Evolutionary conservation across 2,329 filamentous ascomycete genomes (phyloP).

Genomic region (Penicillium digitatum): DNA sequence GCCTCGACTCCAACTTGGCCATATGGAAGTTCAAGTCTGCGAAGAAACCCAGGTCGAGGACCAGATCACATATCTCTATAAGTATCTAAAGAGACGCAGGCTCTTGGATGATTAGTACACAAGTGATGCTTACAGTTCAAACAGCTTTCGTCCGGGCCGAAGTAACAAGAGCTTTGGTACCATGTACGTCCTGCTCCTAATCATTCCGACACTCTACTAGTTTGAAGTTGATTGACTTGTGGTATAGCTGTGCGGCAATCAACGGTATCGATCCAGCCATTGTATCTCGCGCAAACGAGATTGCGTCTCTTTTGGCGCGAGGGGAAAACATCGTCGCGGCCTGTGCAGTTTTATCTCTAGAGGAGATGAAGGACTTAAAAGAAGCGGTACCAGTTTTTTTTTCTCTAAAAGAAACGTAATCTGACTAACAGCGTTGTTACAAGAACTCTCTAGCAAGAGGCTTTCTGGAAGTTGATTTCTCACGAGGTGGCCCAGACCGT

Average conservation of each 20-base stretch:
- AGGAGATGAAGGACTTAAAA: constrained; percentile 64
- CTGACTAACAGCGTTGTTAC: constrained; percentile 2
- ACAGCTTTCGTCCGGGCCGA: constrained; percentile 56
- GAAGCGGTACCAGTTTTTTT: constrained; percentile 52
- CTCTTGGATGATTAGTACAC: neutral
- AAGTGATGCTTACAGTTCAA: constrained; percentile 6
- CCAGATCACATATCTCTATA: constrained; percentile 66
- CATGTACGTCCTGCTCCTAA: constrained; percentile 39
- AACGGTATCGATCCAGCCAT: constrained; percentile 74
- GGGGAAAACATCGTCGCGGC: constrained; percentile 73
- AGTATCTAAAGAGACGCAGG: constrained; percentile 32
- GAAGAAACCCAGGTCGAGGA: constrained; percentile 44
- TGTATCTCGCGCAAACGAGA: constrained; percentile 68
- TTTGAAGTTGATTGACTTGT: constrained; percentile 4
- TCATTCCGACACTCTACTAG: neutral
- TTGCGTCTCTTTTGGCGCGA: constrained; percentile 63
- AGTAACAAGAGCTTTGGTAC: constrained; percentile 81
- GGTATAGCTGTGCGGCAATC: constrained; percentile 67
- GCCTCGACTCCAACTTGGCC: constrained; percentile 50
- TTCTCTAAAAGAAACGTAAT: neutral
- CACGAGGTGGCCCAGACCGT: neutral
- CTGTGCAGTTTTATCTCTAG: constrained; percentile 63
- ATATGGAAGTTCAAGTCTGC: constrained; percentile 55
- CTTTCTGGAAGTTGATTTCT: constrained; percentile 17
- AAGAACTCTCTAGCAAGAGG: constrained; percentile 17